phyloP scores from a whole-genome alignment of 257 asterid species.

The Mitragyna speciosa region DNA sequence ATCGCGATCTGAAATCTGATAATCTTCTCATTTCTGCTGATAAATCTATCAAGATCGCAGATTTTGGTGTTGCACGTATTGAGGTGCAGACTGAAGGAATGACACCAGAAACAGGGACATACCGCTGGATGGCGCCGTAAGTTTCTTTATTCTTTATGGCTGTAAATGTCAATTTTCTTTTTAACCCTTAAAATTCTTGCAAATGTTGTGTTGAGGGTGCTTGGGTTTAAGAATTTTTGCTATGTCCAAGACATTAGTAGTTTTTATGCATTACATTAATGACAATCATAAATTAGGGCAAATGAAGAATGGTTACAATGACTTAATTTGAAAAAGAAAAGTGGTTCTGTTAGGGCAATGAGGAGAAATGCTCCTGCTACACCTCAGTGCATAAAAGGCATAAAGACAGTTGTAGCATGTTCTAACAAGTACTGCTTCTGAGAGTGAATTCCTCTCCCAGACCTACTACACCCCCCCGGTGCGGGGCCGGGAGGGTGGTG shows the following conservation, averaged over 20 bases:
- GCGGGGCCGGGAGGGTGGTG: neutral
- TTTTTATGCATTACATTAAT: neutral
- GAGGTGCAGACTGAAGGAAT: conserved; percentile 98
- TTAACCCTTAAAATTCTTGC: neutral
- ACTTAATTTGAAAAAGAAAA: neutral
- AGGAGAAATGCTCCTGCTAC: neutral
- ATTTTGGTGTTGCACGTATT: conserved; percentile 97
- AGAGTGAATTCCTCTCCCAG: no score
- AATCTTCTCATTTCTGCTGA: conserved; percentile 91
- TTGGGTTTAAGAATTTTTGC: neutral
- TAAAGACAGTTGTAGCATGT: neutral
- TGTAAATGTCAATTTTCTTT: neutral
- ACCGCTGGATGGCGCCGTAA: conserved; percentile 99
- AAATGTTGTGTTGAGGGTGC: neutral
- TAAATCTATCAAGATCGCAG: conserved; percentile 92
- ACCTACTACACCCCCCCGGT: no score
- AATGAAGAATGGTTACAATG: neutral
- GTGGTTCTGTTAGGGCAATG: no score
- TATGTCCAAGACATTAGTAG: neutral
- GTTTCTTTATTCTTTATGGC: conserved; percentile 25
- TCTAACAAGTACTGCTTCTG: neutral
- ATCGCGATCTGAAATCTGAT: conserved; percentile 92
- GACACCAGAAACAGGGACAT: conserved; percentile 99
- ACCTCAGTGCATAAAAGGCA: no score
- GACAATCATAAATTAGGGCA: no score